Evolutionary conservation across 2,329 filamentous ascomycete genomes (phyloP), one percentile per base, ranked within the genome.

Genomic region (Nemania sp.): DNA sequence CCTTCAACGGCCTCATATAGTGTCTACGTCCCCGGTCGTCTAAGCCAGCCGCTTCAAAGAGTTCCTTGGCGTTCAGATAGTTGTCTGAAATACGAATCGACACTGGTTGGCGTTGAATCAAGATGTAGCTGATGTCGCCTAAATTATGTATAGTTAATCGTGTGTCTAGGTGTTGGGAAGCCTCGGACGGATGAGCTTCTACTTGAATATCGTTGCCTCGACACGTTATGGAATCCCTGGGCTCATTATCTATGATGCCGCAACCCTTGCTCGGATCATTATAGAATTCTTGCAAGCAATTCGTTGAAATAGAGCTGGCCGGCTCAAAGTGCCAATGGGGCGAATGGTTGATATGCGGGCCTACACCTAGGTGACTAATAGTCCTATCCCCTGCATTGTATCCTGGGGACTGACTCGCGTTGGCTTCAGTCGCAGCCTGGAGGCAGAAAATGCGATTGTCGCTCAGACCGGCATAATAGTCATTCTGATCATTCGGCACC

Each of bases 41-140:
- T n/a, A 57, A n/a, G 24, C 38, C 54, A n/a, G 38, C 35, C n/a
- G 56, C 56, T 1, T 3, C 7, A 24, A 41, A 59, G 18, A 59
- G 35, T 29, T 59, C 27, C 11, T 5, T n/a, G 13, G 43, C 56
- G 41, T 59, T 59, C 27, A 59, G 6, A 7, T 24, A 26, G n/a
- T 3, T 13, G 26, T 59, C 56, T 11, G 43, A 35, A 18, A n/a
- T 24, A 6, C 56, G 56, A 26, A 59, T 35, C 11, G 43, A 51
- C 10, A 59, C 41, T 24, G 11, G 41, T 11, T 51, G 43, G 1
- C 11, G 3, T 20, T 26, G 26, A 27, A 59, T 49, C 6, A 24
- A 1, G 26, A 24, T 20, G 5, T 24, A 6, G 11, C n/a, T n/a
- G 1, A 35, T 3, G 26, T 7, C 20, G 18, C 20, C 15, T 18